A percentile compares a stretch with the other conserved stretches of the same genome.
phyloP scores from a whole-genome alignment of 2,329 filamentous ascomycete species.

The Aureobasidium sp. region DNA sequence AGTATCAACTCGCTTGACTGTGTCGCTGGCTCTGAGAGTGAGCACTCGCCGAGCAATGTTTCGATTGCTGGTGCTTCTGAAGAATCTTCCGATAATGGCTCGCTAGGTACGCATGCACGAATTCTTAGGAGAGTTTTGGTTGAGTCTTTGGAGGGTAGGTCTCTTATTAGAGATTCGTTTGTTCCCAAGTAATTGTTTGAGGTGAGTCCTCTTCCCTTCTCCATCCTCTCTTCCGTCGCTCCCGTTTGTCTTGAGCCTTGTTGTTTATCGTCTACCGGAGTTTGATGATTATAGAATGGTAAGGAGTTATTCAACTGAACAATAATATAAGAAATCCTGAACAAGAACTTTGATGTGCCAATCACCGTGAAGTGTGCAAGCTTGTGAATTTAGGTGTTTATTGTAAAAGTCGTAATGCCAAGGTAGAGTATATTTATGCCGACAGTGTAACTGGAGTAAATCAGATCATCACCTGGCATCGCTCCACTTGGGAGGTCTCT shows the following conservation, averaged over 20 bases:
- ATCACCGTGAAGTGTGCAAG: neutral
- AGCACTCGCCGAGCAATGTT: neutral
- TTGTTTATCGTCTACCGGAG: neutral
- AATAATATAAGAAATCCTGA: neutral
- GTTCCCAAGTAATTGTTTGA: neutral
- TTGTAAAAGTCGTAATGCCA: neutral
- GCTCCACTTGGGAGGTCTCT: conserved; percentile 16
- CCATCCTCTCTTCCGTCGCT: neutral
- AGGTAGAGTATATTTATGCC: neutral
- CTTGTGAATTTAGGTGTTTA: neutral
- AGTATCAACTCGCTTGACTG: neutral
- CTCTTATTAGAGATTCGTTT: neutral
- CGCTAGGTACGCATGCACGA: neutral
- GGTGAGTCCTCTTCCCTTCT: neutral
- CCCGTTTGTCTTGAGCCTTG: too few relatives aligned
- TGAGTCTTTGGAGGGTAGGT: neutral
- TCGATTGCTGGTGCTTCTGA: neutral
- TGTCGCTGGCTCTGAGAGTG: neutral
- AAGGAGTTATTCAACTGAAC: neutral
- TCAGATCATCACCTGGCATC: conserved; percentile 13
- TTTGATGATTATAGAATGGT: neutral
- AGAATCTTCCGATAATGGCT: neutral
- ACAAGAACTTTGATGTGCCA: neutral
- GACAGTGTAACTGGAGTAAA: neutral
- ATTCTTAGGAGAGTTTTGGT: neutral